Percentiles rank a stretch among this genome's conserved stretches.
Evolutionary conservation across 441 rosid species (phyloP).

Genomic region (Macaranga tanarius): DNA sequence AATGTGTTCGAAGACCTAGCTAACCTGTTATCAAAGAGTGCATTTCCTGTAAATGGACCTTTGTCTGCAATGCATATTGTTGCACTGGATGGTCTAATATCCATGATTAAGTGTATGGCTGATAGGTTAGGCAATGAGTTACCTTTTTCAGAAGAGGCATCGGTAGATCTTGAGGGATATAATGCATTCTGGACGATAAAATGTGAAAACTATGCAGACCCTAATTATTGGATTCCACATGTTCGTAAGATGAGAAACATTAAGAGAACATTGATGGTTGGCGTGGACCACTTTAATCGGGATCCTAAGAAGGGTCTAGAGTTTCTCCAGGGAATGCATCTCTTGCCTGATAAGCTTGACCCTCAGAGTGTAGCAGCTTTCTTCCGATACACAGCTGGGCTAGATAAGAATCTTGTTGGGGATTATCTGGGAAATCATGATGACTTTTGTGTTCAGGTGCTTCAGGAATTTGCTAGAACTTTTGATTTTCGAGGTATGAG

Average conservation of each 20-base stretch:
- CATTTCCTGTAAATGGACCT: constrained; percentile 85
- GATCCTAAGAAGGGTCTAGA: constrained; percentile 87
- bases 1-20: constrained; percentile 86
- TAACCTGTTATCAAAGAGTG: constrained; percentile 79
- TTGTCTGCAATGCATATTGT: constrained; percentile 84
- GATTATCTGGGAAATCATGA: constrained; percentile 93
- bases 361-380: constrained; percentile 88
- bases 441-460: constrained; percentile 90
- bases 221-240: constrained; percentile 76
- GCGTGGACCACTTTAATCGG: constrained; percentile 87
- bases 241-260: constrained; percentile 63
- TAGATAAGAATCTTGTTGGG: constrained; percentile 88
- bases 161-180: constrained; percentile 47
- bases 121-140: constrained; percentile 64
- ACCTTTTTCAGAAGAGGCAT: constrained; percentile 38
- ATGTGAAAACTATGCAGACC: constrained; percentile 68
- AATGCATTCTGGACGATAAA: constrained; percentile 66
- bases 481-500: constrained; percentile 88
- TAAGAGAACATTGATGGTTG: constrained; percentile 75
- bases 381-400: constrained; percentile 83
- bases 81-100: constrained; percentile 82
- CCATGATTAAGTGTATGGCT: constrained; percentile 72
- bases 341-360: constrained; percentile 82
- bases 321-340: constrained; percentile 76
- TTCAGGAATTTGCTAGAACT: constrained; percentile 88